These are phyloP conservation scores for Fusarium setosum DNA, from an alignment of 2,329 filamentous ascomycete genomes.

Conservation along the genomic window DNA sequence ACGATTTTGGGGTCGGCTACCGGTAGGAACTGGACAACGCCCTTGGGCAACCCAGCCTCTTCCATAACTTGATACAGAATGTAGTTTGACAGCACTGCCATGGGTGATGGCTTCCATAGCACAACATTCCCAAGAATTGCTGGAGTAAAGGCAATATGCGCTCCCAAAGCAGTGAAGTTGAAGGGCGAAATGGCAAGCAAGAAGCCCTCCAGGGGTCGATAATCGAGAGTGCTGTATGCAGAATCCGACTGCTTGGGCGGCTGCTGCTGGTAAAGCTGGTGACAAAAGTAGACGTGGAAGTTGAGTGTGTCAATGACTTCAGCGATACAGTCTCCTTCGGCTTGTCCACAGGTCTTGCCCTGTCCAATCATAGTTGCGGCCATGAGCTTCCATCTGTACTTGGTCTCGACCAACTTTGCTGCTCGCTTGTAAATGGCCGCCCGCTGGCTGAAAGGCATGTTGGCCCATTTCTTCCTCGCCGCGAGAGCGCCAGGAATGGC, in stretches of 20 bases:
- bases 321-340: conserved; percentile 7
- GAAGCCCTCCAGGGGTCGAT: conserved; percentile 53
- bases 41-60: conserved; percentile 50
- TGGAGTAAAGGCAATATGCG: conserved; percentile 48
- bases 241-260: conserved; percentile 7
- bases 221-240: conserved; percentile 44
- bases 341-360: conserved; percentile 8
- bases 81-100: conserved; percentile 45
- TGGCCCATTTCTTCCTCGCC: conserved; percentile 8
- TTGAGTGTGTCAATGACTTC: conserved; percentile 13
- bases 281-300: conserved; percentile 9
- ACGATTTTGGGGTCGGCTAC: conserved; percentile 47
- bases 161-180: conserved; percentile 55
- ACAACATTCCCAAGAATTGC: conserved; percentile 54
- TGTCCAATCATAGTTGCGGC: conserved; percentile 15
- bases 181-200: conserved; percentile 54
- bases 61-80: conserved; percentile 51
- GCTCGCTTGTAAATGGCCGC: conserved; percentile 9
- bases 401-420: neutral
- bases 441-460: conserved; percentile 2
- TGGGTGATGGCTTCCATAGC: conserved; percentile 52
- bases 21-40: conserved; percentile 51
- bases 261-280: conserved; percentile 13
- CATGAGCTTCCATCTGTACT: conserved; percentile 10
- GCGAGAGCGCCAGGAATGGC: conserved; percentile 12